Conservation (phyloP, 805 yeast genomes). For the Vanderwaltozyma polyspora region DNA sequence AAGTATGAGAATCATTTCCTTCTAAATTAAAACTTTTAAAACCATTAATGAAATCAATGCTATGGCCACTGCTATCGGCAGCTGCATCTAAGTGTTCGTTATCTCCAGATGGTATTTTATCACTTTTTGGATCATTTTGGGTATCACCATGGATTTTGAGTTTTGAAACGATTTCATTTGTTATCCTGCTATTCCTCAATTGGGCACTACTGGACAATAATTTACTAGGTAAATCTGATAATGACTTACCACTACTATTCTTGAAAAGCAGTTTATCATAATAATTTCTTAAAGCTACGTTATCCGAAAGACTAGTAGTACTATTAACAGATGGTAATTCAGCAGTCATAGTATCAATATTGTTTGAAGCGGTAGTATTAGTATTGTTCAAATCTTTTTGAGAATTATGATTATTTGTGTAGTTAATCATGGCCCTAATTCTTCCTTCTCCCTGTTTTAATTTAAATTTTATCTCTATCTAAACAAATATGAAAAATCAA, state of each 20-base stretch:
- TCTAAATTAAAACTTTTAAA: slow-evolving; percentile 7
- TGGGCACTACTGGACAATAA: no score
- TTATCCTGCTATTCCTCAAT: no score
- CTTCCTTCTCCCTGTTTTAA: not conserved
- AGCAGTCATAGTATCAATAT: slow-evolving; percentile 6
- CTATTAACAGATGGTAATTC: slow-evolving; percentile 26
- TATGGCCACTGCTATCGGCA: slow-evolving; percentile 1
- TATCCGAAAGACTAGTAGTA: slow-evolving; percentile 26
- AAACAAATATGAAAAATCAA: no score
- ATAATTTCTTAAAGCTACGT: slow-evolving; percentile 23
- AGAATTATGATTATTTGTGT: not conserved
- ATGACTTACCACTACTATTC: slow-evolving; percentile 25
- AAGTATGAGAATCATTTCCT: not conserved
- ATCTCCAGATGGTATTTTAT: slow-evolving; percentile 1
- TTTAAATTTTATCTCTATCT: not conserved
- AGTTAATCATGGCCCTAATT: not conserved
- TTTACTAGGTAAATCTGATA: slow-evolving; percentile 22
- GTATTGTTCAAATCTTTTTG: not conserved
- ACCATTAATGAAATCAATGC: slow-evolving; percentile 20
- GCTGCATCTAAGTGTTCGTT: no score
- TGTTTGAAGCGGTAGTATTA: no score
- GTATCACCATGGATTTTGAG: no score
- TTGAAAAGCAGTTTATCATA: slow-evolving; percentile 26
- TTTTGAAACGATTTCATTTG: no score
- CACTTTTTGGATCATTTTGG: no score